phyloP scores from a whole-genome alignment of 768 basidiomycete species.

The Xerocomellus chrysenteron region DNA sequence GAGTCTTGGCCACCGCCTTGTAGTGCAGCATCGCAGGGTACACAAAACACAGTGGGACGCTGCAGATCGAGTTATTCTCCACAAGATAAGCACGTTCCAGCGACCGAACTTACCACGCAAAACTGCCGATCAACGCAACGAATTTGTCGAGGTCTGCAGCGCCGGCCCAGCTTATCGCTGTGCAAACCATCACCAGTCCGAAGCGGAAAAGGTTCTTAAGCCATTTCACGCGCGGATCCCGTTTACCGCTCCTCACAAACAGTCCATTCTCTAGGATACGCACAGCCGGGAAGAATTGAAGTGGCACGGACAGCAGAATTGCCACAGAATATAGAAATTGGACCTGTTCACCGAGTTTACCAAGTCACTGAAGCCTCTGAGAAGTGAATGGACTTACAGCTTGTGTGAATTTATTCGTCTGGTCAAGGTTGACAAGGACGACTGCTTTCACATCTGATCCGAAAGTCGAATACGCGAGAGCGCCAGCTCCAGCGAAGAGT shows the following conservation, averaged over 20 bases:
- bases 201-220: conserved; percentile 90
- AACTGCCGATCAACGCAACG: conserved; percentile 88
- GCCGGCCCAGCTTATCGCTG: conserved; percentile 78
- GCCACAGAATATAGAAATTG: conserved; percentile 91
- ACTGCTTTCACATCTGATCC: conserved; percentile 88
- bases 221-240: conserved; percentile 84
- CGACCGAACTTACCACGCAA: conserved; percentile 72
- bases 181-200: conserved; percentile 72
- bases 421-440: conserved; percentile 90
- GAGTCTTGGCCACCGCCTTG: conserved; percentile 77
- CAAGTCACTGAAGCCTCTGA: background rate
- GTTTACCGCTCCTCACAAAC: conserved; percentile 86
- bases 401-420: conserved; percentile 83
- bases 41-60: conserved; percentile 90
- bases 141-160: conserved; percentile 94
- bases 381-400: conserved; percentile 50
- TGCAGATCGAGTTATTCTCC: conserved; percentile 32
- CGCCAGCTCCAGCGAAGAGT: conserved; percentile 86
- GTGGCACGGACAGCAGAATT: conserved; percentile 86
- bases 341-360: conserved; percentile 41
- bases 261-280: conserved; percentile 96
- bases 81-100: background rate
- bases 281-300: conserved; percentile 97
- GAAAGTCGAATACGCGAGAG: conserved; percentile 84
- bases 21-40: conserved; percentile 94